Conservation (phyloP, 1,284 basidiomycete species). For the Ustilago trichophora region DNA sequence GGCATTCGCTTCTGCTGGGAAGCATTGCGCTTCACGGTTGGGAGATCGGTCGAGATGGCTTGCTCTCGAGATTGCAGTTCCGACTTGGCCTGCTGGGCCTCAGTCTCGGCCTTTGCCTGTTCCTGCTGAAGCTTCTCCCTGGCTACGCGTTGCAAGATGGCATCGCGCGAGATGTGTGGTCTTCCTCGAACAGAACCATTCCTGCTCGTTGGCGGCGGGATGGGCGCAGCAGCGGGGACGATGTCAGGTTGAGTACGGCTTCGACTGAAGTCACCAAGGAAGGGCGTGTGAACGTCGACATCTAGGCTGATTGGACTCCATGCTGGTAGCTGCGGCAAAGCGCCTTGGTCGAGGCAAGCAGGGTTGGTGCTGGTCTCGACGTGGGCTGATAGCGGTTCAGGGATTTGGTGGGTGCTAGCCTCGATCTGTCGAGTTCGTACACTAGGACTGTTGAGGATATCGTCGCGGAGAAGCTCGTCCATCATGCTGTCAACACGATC, state of each 20-base stretch:
- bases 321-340: slow-evolving; percentile 54
- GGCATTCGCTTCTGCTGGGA: slow-evolving; percentile 21
- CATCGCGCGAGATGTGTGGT: slow-evolving; percentile 63
- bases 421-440: slow-evolving; percentile 12
- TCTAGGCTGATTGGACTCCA: slow-evolving; percentile 59
- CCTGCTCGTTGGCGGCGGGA: slow-evolving; percentile 11
- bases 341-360: slow-evolving; percentile 1
- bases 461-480: slow-evolving; percentile 57
- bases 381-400: slow-evolving; percentile 9
- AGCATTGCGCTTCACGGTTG: slow-evolving; percentile 5
- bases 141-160: slow-evolving; percentile 60
- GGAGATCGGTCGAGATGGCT: neutral
- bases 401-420: neutral
- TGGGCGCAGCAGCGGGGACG: neutral
- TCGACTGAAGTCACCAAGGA: slow-evolving; percentile 15
- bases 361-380: neutral
- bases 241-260: slow-evolving; percentile 26
- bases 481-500: slow-evolving; percentile 62
- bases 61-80: neutral
- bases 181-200: slow-evolving; percentile 30
- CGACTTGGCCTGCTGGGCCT: neutral
- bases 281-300: slow-evolving; percentile 16
- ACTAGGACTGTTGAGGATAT: slow-evolving; percentile 51
- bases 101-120: slow-evolving; percentile 14
- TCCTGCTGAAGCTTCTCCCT: slow-evolving; percentile 42